A percentile compares a stretch with the other conserved stretches of the same genome.
phyloP scores from a whole-genome alignment of 2,329 filamentous ascomycete species.

The Rugonectria rugulosa region DNA sequence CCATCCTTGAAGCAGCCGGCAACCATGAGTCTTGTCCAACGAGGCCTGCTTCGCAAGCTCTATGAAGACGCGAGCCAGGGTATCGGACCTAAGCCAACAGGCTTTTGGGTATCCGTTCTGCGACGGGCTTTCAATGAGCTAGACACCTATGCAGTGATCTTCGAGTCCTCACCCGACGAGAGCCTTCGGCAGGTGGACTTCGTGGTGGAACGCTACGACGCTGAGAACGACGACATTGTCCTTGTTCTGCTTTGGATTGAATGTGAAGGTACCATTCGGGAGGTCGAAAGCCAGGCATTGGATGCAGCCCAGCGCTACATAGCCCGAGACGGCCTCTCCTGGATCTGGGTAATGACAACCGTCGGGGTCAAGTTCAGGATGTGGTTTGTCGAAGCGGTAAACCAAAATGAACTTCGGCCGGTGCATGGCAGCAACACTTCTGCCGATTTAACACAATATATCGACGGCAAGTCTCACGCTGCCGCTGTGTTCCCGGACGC shows the following conservation, averaged over 20 bases:
- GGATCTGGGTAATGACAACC: slow-evolving; percentile 17
- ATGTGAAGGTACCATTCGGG: not conserved
- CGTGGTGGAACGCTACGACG: not conserved
- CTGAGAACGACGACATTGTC: not conserved
- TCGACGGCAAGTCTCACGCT: slow-evolving; percentile 11
- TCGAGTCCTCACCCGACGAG: not conserved
- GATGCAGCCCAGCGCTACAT: slow-evolving; percentile 13
- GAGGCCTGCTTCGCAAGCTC: not conserved
- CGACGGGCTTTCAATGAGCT: not conserved
- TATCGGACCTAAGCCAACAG: not conserved
- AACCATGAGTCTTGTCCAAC: not conserved
- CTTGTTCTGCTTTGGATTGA: not conserved
- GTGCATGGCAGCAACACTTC: not conserved
- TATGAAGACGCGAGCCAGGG: not conserved
- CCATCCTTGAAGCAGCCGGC: too few species aligned
- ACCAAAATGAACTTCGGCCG: not conserved
- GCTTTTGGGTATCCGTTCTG: not conserved
- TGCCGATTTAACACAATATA: slow-evolving; percentile 11
- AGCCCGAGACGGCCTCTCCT: not conserved
- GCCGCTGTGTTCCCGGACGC: slow-evolving; percentile 13
- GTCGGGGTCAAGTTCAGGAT: slow-evolving; percentile 9
- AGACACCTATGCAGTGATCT: not conserved
- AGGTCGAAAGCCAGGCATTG: slow-evolving; percentile 5
- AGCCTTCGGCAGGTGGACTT: not conserved
- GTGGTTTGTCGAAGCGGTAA: slow-evolving; percentile 8